A percentile compares a stretch with the other conserved stretches of the same genome.
Evolutionary conservation across 148 eudicot genomes (phyloP).

Genomic region (Euryodendron excelsum): DNA sequence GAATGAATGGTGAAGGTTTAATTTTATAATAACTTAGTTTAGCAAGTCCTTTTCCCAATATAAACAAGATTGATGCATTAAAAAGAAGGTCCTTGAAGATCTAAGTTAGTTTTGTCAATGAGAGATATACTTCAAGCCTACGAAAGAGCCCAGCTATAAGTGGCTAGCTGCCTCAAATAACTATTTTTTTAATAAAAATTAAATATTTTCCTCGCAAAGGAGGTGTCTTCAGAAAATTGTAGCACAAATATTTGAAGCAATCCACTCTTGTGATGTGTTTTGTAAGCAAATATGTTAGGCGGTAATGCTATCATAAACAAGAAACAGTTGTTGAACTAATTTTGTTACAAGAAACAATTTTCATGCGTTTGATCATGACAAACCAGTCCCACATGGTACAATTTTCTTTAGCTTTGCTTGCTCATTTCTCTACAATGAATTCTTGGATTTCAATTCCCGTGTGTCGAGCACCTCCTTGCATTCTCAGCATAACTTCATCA

Average conservation of each 20-base stretch:
- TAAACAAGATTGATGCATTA: background rate
- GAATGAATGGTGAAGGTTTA: background rate
- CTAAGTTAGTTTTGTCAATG: background rate
- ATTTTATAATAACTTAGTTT: background rate
- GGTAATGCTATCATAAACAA: background rate
- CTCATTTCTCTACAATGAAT: constrained; percentile 82
- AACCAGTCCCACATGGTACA: background rate
- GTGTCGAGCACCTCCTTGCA: constrained; percentile 93
- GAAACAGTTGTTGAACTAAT: background rate
- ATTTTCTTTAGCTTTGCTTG: background rate
- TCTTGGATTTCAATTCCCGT: constrained; percentile 91
- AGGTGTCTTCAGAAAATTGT: background rate
- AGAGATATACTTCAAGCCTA: background rate
- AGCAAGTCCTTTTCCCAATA: background rate
- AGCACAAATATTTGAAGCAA: background rate
- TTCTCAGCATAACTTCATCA: constrained; percentile 70
- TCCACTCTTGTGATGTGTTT: background rate
- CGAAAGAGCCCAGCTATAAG: background rate
- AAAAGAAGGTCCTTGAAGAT: background rate
- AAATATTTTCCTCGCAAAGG: too few species aligned
- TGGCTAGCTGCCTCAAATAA: background rate
- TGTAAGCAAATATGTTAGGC: background rate
- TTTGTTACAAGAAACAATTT: background rate
- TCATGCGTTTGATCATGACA: background rate
- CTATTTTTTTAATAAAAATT: too few species aligned